phyloP scores from a whole-genome alignment of 2,329 filamentous ascomycete genomes.

The Colletotrichum kahawae region DNA sequence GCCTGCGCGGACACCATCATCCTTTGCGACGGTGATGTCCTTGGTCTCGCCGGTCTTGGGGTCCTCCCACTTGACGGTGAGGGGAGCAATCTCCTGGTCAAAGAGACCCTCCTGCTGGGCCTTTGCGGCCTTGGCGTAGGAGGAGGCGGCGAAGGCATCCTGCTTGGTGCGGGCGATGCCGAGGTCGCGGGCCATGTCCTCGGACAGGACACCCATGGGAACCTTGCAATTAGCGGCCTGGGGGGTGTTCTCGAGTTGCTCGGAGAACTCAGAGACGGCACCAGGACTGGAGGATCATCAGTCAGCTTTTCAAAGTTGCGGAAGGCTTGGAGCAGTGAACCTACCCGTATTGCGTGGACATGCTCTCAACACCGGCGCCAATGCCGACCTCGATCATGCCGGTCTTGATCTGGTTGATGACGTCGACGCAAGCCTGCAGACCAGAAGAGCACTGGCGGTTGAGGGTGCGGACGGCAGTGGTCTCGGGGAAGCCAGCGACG shows the following conservation, averaged over 20 bases:
- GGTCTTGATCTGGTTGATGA: conserved; percentile 87
- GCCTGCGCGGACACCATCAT: conserved; percentile 86
- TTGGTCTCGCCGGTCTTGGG: conserved; percentile 88
- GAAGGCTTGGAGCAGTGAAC: conserved; percentile 29
- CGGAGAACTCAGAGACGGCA: conserved; percentile 92
- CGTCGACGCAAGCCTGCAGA: conserved; percentile 89
- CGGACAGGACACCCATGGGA: conserved; percentile 91
- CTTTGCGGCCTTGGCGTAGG: conserved; percentile 87
- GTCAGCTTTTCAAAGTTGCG: neutral
- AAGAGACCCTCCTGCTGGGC: conserved; percentile 92
- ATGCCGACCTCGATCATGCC: conserved; percentile 97
- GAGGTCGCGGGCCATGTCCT: conserved; percentile 91
- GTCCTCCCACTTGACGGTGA: conserved; percentile 87
- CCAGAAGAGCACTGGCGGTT: conserved; percentile 96
- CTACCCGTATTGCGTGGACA: conserved; percentile 90
- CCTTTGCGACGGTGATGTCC: conserved; percentile 80
- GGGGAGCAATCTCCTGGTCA: conserved; percentile 85
- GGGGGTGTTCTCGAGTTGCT: conserved; percentile 79
- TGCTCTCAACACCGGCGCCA: conserved; percentile 95
- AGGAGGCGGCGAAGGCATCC: conserved; percentile 92
- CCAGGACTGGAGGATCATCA: conserved; percentile 59
- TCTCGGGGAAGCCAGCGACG: conserved; percentile 88
- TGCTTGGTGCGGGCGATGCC: conserved; percentile 74
- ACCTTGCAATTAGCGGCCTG: conserved; percentile 97
- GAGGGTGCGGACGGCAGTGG: conserved; percentile 82